phyloP scores from a whole-genome alignment of 2,329 filamentous ascomycete species.

The Sporothrix phasma region DNA sequence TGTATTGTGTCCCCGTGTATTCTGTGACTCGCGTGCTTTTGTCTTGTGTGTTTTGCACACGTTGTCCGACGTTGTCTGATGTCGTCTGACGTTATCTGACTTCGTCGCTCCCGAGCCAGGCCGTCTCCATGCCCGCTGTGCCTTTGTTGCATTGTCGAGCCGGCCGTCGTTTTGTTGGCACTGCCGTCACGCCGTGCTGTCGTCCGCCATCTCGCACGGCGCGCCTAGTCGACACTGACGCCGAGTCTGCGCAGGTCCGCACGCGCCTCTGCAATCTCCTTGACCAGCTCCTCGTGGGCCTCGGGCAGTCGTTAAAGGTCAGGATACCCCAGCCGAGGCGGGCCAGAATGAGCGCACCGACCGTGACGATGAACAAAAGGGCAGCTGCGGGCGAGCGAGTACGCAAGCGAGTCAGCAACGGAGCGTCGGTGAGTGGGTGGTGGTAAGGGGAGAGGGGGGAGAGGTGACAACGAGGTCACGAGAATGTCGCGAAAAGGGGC shows the following conservation, averaged over 20 bases:
- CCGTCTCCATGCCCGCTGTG: too few relatives aligned
- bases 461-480: too few relatives aligned
- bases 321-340: constrained; percentile 87
- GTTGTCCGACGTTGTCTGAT: too few relatives aligned
- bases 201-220: neutral
- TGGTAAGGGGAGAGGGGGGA: too few relatives aligned
- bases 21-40: too few relatives aligned
- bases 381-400: constrained; percentile 50
- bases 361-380: constrained; percentile 84
- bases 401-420: neutral
- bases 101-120: too few relatives aligned
- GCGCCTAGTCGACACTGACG: constrained; percentile 61
- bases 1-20: too few relatives aligned
- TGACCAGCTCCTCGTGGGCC: constrained; percentile 81
- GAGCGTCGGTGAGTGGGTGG: too few relatives aligned
- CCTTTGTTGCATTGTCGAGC: too few relatives aligned
- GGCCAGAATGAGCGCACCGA: constrained; percentile 85
- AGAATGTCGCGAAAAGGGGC: neutral
- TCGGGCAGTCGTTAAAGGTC: constrained; percentile 91
- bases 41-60: too few relatives aligned
- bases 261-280: constrained; percentile 70
- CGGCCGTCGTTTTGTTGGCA: neutral
- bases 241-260: constrained; percentile 62
- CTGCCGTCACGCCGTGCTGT: too few relatives aligned
- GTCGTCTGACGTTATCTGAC: too few relatives aligned